A percentile compares a stretch with the other conserved stretches of the same genome.
Conservation (phyloP, 202 grass and related monocot genomes). For the Elaeis oleifera region DNA sequence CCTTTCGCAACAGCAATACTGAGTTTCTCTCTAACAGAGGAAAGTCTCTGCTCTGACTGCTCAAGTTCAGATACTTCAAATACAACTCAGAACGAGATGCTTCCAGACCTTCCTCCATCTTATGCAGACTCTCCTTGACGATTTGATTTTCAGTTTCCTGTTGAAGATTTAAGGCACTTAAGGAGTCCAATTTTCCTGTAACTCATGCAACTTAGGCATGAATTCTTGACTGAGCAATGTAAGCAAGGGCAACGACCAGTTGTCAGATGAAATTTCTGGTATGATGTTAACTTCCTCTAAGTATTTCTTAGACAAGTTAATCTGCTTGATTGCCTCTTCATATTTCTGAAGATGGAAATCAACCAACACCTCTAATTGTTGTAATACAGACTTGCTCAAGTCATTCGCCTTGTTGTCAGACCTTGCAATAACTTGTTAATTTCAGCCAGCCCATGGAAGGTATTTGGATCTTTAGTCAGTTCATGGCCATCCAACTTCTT, state of each 20-base stretch:
- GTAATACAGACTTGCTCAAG: constrained; percentile 51
- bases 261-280: constrained; percentile 48
- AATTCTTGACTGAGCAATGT: constrained; percentile 48
- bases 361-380: constrained; percentile 59
- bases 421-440: constrained; percentile 20
- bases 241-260: constrained; percentile 58
- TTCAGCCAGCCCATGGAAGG: constrained; percentile 15
- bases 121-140: constrained; percentile 49
- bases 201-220: constrained; percentile 42
- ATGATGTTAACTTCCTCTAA: constrained; percentile 51
- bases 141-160: constrained; percentile 64
- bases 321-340: constrained; percentile 52
- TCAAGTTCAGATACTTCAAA: constrained; percentile 58
- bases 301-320: constrained; percentile 60
- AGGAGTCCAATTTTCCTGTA: constrained; percentile 45
- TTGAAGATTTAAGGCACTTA: constrained; percentile 53
- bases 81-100: constrained; percentile 38
- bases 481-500: constrained; percentile 39
- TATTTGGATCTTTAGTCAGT: constrained; percentile 16
- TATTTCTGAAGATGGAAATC: constrained; percentile 48
- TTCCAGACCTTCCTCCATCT: constrained; percentile 43
- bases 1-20: constrained; percentile 96
- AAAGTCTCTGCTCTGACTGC: constrained; percentile 79
- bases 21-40: constrained; percentile 81
- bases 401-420: constrained; percentile 32